Percentiles rank a stretch among this genome's conserved stretches.
Evolutionary conservation across 2,329 filamentous ascomycete species (phyloP).

Genomic region (Epichloe sibirici): DNA sequence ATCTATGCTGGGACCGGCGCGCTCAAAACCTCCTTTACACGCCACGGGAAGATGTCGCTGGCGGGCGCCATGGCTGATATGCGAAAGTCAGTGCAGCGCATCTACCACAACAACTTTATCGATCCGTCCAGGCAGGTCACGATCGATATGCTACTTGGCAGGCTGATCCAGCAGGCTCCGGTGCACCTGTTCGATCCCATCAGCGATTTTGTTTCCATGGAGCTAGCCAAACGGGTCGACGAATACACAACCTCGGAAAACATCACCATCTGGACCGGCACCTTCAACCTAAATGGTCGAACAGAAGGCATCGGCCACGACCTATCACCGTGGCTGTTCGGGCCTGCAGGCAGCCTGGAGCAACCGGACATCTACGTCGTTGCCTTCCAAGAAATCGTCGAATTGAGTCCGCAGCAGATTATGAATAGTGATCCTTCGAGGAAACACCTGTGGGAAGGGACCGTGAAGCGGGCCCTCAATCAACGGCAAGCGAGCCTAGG

Average conservation of each 20-base stretch:
- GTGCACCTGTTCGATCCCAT: slow-evolving; percentile 89
- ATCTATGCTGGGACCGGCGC: slow-evolving; percentile 96
- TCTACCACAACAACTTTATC: slow-evolving; percentile 96
- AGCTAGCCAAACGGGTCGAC: slow-evolving; percentile 53
- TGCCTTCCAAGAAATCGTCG: slow-evolving; percentile 97
- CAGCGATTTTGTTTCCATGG: slow-evolving; percentile 74
- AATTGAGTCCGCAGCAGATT: slow-evolving; percentile 92
- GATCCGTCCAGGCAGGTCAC: slow-evolving; percentile 89
- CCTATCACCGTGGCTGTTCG: slow-evolving; percentile 76
- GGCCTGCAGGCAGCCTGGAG: slow-evolving; percentile 39
- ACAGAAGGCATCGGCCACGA: slow-evolving; percentile 68
- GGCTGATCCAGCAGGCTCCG: slow-evolving; percentile 68
- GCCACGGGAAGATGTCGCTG: slow-evolving; percentile 89
- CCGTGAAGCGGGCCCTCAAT: slow-evolving; percentile 70
- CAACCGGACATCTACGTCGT: slow-evolving; percentile 80
- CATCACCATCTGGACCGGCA: slow-evolving; percentile 76
- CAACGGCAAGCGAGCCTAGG: slow-evolving; percentile 49
- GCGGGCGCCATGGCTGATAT: slow-evolving; percentile 91
- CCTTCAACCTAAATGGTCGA: slow-evolving; percentile 89
- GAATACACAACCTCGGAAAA: slow-evolving; percentile 66
- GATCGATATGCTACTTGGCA: slow-evolving; percentile 83
- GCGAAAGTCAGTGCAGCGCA: slow-evolving; percentile 81
- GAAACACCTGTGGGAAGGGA: slow-evolving; percentile 74
- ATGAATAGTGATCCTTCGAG: slow-evolving; percentile 93
- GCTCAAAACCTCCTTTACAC: slow-evolving; percentile 87